Conservation (phyloP, 2,329 filamentous ascomycete genomes). For the Balansia obtecta region DNA sequence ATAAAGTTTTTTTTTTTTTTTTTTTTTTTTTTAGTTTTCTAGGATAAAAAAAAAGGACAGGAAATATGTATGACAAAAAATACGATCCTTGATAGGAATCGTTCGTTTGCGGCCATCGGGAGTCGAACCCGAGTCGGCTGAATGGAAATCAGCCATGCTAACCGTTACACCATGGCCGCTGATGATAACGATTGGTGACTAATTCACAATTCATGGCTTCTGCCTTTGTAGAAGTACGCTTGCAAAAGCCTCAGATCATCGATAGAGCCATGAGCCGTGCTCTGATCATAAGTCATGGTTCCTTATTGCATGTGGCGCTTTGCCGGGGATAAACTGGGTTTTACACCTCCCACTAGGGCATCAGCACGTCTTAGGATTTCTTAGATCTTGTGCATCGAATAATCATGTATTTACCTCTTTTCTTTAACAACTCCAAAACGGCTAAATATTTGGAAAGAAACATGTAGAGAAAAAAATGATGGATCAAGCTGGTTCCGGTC, state of each 20-base stretch:
- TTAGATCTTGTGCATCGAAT: too few relatives aligned
- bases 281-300: too few relatives aligned
- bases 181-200: background rate
- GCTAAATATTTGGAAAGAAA: too few relatives aligned
- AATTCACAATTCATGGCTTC: background rate
- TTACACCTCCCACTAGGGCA: too few relatives aligned
- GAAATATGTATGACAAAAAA: background rate
- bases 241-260: background rate
- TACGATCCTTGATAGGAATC: background rate
- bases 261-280: background rate
- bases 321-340: too few relatives aligned
- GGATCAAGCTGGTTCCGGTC: background rate
- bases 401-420: background rate
- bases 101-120: constrained; percentile 9
- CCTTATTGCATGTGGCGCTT: too few relatives aligned
- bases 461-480: too few relatives aligned
- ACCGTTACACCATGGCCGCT: constrained; percentile 11
- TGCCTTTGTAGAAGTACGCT: background rate
- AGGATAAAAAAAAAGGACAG: too few relatives aligned
- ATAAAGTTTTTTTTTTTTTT: too few relatives aligned
- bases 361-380: too few relatives aligned
- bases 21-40: too few relatives aligned
- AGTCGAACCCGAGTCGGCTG: constrained; percentile 11
- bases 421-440: background rate
- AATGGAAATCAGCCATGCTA: constrained; percentile 12